Conservation (phyloP, 2,329 filamentous ascomycete genomes). For the Helicocarpus griseus region DNA sequence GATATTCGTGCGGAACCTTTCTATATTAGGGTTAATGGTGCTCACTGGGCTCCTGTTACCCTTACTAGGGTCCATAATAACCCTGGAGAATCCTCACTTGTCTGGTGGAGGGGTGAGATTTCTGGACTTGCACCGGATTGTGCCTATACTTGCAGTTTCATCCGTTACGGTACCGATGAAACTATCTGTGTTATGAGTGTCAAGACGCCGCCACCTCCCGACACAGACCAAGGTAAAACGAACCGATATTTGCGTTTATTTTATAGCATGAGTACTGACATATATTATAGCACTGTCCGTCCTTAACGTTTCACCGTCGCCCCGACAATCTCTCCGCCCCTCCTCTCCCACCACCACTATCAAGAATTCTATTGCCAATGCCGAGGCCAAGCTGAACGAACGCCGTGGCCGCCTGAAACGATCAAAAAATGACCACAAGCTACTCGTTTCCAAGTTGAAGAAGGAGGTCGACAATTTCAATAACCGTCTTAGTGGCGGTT, state of each 20-base stretch:
- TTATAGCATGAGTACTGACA: neutral
- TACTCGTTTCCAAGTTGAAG: slow-evolving; percentile 46
- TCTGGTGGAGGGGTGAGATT: slow-evolving; percentile 52
- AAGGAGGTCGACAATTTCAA: slow-evolving; percentile 52
- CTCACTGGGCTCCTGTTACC: slow-evolving; percentile 53
- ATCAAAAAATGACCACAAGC: slow-evolving; percentile 52
- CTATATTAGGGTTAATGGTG: slow-evolving; percentile 56
- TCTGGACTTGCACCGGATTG: slow-evolving; percentile 55
- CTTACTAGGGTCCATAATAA: slow-evolving; percentile 40
- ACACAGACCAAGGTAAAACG: slow-evolving; percentile 47
- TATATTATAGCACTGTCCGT: slow-evolving; percentile 17
- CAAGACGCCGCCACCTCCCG: slow-evolving; percentile 51
- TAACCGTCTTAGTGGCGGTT: slow-evolving; percentile 48
- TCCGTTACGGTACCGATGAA: slow-evolving; percentile 46
- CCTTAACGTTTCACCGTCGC: slow-evolving; percentile 36
- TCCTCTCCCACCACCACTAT: slow-evolving; percentile 56
- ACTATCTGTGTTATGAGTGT: slow-evolving; percentile 52
- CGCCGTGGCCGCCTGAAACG: slow-evolving; percentile 50
- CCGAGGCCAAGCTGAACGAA: slow-evolving; percentile 51
- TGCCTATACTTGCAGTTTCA: slow-evolving; percentile 55
- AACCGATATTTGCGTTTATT: slow-evolving; percentile 11
- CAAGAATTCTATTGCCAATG: slow-evolving; percentile 54
- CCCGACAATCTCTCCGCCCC: slow-evolving; percentile 50
- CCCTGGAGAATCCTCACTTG: slow-evolving; percentile 34
- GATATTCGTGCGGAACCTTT: slow-evolving; percentile 45